These are phyloP conservation scores for Starmerella bombi DNA, from an alignment of 805 yeast genomes.

Conservation along the genomic window DNA sequence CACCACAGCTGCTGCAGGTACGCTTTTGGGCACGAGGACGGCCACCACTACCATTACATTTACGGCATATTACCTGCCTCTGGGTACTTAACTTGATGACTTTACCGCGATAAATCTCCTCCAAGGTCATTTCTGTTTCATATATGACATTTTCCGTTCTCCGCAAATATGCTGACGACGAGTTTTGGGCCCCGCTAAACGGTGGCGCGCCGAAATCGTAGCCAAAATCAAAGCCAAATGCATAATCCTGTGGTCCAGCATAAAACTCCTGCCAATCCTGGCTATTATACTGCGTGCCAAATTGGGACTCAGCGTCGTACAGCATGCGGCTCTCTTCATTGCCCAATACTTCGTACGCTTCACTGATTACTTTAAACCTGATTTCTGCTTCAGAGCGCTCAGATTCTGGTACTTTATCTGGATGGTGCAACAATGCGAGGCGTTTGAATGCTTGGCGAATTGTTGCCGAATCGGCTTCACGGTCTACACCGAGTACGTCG, in stretches of 20 bases:
- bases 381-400: constrained; percentile 59
- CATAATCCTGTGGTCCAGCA: constrained; percentile 3
- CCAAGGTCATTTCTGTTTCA: constrained; percentile 50
- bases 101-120: constrained; percentile 84
- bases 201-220: constrained; percentile 2
- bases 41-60: constrained; percentile 69
- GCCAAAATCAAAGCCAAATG: neutral
- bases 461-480: constrained; percentile 53
- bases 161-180: no score
- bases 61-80: constrained; percentile 56
- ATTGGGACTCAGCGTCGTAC: constrained; percentile 26
- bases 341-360: constrained; percentile 71
- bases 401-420: constrained; percentile 68
- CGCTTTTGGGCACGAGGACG: constrained; percentile 42
- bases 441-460: constrained; percentile 76
- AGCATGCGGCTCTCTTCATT: constrained; percentile 37
- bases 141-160: constrained; percentile 58
- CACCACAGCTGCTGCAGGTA: constrained; percentile 56
- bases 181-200: no score
- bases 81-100: constrained; percentile 58
- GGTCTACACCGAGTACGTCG: constrained; percentile 55
- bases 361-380: constrained; percentile 67
- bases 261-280: constrained; percentile 29
- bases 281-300: constrained; percentile 27
- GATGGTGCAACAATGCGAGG: constrained; percentile 72